Conservation (phyloP, 768 basidiomycete species). For the Tricholoma terreum region DNA sequence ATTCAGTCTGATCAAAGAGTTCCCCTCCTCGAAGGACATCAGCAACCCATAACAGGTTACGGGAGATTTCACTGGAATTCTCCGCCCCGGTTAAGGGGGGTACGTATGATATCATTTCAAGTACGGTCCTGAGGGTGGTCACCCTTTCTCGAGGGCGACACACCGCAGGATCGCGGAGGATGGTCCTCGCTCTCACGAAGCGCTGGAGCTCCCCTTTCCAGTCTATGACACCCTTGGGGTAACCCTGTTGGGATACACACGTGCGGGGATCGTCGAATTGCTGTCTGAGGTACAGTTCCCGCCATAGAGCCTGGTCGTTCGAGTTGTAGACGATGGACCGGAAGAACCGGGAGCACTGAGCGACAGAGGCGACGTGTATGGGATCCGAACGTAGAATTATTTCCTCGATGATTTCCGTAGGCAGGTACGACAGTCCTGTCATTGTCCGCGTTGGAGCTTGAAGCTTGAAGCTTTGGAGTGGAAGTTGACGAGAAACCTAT, state of each 20-base stretch:
- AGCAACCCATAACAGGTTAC: constrained; percentile 51
- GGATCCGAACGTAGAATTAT: constrained; percentile 60
- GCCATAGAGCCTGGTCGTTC: constrained; percentile 55
- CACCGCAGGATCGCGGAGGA: constrained; percentile 33
- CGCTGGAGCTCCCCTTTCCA: constrained; percentile 57
- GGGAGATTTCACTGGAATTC: constrained; percentile 33
- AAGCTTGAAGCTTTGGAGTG: no score
- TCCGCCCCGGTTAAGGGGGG: constrained; percentile 31
- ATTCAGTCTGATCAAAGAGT: constrained; percentile 39
- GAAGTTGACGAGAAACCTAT: no score
- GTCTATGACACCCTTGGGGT: constrained; percentile 32
- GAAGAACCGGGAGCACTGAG: constrained; percentile 48
- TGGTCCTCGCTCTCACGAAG: constrained; percentile 50
- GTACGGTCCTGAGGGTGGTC: constrained; percentile 43
- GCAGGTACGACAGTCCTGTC: constrained; percentile 38
- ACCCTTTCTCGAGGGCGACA: constrained; percentile 43
- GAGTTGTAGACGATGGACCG: constrained; percentile 43
- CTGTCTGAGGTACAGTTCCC: constrained; percentile 58
- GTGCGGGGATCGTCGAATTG: constrained; percentile 61
- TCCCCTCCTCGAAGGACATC: constrained; percentile 38
- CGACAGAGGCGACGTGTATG: constrained; percentile 49
- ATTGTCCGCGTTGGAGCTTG: no score
- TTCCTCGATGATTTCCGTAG: constrained; percentile 57
- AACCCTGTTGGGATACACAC: constrained; percentile 39
- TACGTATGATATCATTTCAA: constrained; percentile 44